Base-by-base conservation (phyloP, 2,329 filamentous ascomycete species). In the Arthroderma sp. region DNA sequence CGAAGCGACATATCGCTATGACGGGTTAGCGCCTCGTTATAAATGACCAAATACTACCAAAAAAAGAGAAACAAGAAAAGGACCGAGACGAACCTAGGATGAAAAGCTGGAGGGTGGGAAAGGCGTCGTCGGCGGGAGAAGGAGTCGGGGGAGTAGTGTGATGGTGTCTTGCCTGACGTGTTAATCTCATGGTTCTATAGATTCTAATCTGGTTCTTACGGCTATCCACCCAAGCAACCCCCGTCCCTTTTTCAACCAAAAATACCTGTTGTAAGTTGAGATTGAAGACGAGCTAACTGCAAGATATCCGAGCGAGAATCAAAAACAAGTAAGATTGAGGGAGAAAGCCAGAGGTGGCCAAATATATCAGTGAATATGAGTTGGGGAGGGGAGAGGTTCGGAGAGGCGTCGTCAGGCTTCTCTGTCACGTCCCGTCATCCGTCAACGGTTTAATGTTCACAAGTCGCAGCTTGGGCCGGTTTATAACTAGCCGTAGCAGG, bases 1-100 rank as follows among this genome's bases (percentile, higher is more conserved):
- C 88, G 63, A 96, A 82, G 61, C 91, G 88, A 68, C 94, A 91
- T 77, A 95, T 88, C 70, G 89, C 90, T 95, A 65, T 28, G 25
- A 25, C 49, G 6, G 2, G 54, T 55, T 38, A 38, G 56, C 25
- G 19, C 25, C n/a, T n/a, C n/a, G n/a, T n/a, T n/a, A n/a, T n/a
- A 17, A 39, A 7, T 11, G 38, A 35, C 21, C 35, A n/a, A n/a
- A 15, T 21, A 11, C 15, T n/a, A 25, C 28, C 28, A 31, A 7
- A 44, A 41, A 19, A 15, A 8, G 11, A 28, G 23, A 38, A 21
- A 19, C 17, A 19, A 21, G 23, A 38, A 17, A 37, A 52, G 56
- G 19, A 33, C 8, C 5, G 8, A 17, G 15, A 75, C 83, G 67
- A 76, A 94, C 89, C 88, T 63, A 96, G 80, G 17, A 95, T 74